Evolutionary conservation across 2,329 filamentous ascomycete species (phyloP).

Genomic region (Hypoxylon sp.): DNA sequence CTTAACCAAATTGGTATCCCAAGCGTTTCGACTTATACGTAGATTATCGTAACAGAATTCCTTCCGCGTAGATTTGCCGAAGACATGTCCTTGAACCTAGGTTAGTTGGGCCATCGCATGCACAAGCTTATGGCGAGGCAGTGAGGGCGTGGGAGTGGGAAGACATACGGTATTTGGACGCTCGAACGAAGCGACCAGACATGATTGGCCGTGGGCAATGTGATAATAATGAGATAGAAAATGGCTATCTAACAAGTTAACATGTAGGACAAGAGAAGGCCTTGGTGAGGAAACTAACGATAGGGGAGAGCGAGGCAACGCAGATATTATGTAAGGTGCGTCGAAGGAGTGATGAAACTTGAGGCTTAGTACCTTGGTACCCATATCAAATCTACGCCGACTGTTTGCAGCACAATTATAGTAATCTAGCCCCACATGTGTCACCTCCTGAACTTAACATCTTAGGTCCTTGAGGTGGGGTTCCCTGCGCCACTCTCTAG

Average conservation of each 20-base stretch:
- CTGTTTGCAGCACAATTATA: neutral
- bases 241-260: slow-evolving; percentile 16
- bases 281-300: slow-evolving; percentile 22
- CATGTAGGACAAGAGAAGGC: slow-evolving; percentile 16
- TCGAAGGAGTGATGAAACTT: slow-evolving; percentile 29
- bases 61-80: slow-evolving; percentile 94
- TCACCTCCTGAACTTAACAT: slow-evolving; percentile 4
- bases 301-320: slow-evolving; percentile 32
- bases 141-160: slow-evolving; percentile 43
- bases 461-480: slow-evolving; percentile 10
- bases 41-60: slow-evolving; percentile 99
- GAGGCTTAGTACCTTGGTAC: slow-evolving; percentile 31
- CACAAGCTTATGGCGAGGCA: slow-evolving; percentile 27
- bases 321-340: slow-evolving; percentile 24
- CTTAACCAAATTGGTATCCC: slow-evolving; percentile 99
- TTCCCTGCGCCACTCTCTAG: neutral
- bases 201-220: slow-evolving; percentile 55
- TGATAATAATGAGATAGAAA: slow-evolving; percentile 19
- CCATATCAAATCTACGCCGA: slow-evolving; percentile 24
- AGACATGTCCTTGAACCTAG: slow-evolving; percentile 84
- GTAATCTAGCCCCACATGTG: neutral
- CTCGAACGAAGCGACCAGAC: slow-evolving; percentile 75
- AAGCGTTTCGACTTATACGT: slow-evolving; percentile 96
- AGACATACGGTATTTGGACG: slow-evolving; percentile 76
- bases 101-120: slow-evolving; percentile 48